phyloP scores from a whole-genome alignment of 192 early-diverging fungal species.

The Spizellomyces punctatus region DNA sequence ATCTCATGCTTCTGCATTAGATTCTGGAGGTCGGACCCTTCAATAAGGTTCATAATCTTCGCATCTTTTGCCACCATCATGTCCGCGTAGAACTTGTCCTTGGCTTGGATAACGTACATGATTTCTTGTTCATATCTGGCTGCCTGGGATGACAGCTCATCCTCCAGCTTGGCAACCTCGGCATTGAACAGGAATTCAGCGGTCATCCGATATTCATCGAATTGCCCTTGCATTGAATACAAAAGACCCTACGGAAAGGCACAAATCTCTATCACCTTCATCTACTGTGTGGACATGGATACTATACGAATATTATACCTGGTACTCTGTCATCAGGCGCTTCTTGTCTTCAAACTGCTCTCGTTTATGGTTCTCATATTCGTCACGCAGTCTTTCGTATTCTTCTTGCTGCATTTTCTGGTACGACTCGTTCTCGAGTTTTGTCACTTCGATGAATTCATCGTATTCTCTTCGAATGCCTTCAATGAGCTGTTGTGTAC shows the following conservation, averaged over 20 bases:
- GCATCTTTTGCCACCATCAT: slow-evolving; percentile 72
- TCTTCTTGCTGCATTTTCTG: slow-evolving; percentile 45
- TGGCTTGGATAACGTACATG: slow-evolving; percentile 65
- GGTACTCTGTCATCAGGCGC: slow-evolving; percentile 53
- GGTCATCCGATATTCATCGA: slow-evolving; percentile 61
- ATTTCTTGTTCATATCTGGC: slow-evolving; percentile 64
- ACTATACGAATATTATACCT: slow-evolving; percentile 21
- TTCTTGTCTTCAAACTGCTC: slow-evolving; percentile 60
- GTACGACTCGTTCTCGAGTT: slow-evolving; percentile 60
- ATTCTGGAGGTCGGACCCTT: slow-evolving; percentile 60
- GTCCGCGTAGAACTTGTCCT: slow-evolving; percentile 67
- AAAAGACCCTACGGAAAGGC: slow-evolving; percentile 40
- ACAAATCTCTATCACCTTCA: slow-evolving; percentile 5
- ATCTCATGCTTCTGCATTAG: slow-evolving; percentile 68
- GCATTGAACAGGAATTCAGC: slow-evolving; percentile 59
- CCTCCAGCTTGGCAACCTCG: slow-evolving; percentile 62
- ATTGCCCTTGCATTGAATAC: slow-evolving; percentile 59
- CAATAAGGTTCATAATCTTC: slow-evolving; percentile 67
- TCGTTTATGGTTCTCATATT: slow-evolving; percentile 52
- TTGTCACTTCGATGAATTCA: slow-evolving; percentile 61
- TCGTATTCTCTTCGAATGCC: slow-evolving; percentile 61
- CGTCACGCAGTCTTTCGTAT: slow-evolving; percentile 46
- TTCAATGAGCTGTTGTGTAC: slow-evolving; percentile 46
- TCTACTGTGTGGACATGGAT: background rate
- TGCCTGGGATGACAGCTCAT: slow-evolving; percentile 57